Evolutionary conservation across 805 yeast genomes (phyloP).

Genomic region (Candida yuanshanica): DNA sequence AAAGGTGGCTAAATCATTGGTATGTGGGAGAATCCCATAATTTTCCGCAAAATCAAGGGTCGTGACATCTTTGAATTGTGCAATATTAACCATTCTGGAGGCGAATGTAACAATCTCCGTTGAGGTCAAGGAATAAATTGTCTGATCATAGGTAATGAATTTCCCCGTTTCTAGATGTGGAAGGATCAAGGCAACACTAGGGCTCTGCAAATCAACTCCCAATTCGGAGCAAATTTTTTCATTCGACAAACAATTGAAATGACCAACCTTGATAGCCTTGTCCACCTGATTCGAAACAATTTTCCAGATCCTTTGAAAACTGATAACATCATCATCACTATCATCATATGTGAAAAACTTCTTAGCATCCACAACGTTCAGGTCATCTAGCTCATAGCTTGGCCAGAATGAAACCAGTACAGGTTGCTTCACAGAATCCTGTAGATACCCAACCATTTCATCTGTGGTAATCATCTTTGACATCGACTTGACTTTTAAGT

Average conservation of each 20-base stretch:
- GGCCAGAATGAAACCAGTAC: slow-evolving; percentile 66
- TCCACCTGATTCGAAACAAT: slow-evolving; percentile 44
- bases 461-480: slow-evolving; percentile 36
- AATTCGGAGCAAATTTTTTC: slow-evolving; percentile 46
- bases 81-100: slow-evolving; percentile 40
- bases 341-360: slow-evolving; percentile 34
- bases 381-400: slow-evolving; percentile 33
- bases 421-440: slow-evolving; percentile 39
- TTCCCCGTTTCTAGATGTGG: slow-evolving; percentile 42
- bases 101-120: slow-evolving; percentile 40
- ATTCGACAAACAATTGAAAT: slow-evolving; percentile 53
- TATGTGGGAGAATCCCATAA: not conserved
- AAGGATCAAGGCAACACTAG: slow-evolving; percentile 45
- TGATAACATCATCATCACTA: slow-evolving; percentile 44
- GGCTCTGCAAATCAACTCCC: slow-evolving; percentile 35
- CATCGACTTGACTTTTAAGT: slow-evolving; percentile 33
- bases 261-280: slow-evolving; percentile 37
- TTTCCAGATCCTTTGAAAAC: slow-evolving; percentile 53
- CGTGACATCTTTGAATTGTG: slow-evolving; percentile 30
- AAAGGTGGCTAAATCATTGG: not conserved
- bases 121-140: slow-evolving; percentile 16
- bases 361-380: slow-evolving; percentile 27
- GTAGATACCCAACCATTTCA: slow-evolving; percentile 41
- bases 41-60: slow-evolving; percentile 15
- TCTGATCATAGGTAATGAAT: slow-evolving; percentile 29